These are phyloP conservation scores for Taxillus chinensis DNA, from an alignment of 164 flowering plant species.

Conservation along the genomic window DNA sequence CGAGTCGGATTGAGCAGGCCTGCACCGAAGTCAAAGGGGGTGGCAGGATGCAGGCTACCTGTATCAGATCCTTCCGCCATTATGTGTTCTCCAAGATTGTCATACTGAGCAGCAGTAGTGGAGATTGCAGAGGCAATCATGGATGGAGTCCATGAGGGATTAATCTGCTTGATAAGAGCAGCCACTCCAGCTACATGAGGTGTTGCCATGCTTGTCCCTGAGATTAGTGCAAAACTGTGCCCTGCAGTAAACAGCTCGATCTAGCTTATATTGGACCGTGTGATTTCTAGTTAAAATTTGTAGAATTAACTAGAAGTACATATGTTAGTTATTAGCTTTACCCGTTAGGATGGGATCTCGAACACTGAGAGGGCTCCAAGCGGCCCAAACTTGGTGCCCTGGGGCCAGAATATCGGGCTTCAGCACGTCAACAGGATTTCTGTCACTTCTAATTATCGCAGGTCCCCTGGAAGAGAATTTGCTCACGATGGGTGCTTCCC, in stretches of 20 bases:
- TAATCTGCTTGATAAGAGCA: constrained; percentile 64
- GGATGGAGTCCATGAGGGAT: constrained; percentile 86
- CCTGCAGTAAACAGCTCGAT: constrained; percentile 24
- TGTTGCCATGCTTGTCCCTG: constrained; percentile 96
- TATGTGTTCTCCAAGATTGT: constrained; percentile 50
- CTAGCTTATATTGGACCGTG: background rate
- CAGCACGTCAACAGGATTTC: constrained; percentile 51
- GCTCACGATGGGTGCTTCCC: constrained; percentile 69
- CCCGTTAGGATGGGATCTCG: constrained; percentile 54
- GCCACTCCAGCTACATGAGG: constrained; percentile 91
- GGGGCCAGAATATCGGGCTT: constrained; percentile 95
- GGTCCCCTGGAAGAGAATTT: constrained; percentile 95
- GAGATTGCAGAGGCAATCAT: constrained; percentile 88
- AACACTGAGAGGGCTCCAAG: constrained; percentile 85
- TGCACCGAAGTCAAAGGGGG: constrained; percentile 68
- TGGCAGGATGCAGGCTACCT: constrained; percentile 37
- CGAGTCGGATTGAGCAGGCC: constrained; percentile 54
- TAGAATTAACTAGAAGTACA: background rate
- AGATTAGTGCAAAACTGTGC: constrained; percentile 52
- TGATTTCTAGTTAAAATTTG: too few relatives aligned
- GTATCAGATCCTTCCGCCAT: constrained; percentile 55
- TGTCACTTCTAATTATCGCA: constrained; percentile 38
- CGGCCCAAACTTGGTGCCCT: constrained; percentile 87
- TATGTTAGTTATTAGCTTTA: constrained; percentile 7
- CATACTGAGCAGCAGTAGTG: constrained; percentile 63